These are phyloP conservation scores for Chlorella sp. DNA, from an alignment of 139 green algal species.

Conservation along the genomic window DNA sequence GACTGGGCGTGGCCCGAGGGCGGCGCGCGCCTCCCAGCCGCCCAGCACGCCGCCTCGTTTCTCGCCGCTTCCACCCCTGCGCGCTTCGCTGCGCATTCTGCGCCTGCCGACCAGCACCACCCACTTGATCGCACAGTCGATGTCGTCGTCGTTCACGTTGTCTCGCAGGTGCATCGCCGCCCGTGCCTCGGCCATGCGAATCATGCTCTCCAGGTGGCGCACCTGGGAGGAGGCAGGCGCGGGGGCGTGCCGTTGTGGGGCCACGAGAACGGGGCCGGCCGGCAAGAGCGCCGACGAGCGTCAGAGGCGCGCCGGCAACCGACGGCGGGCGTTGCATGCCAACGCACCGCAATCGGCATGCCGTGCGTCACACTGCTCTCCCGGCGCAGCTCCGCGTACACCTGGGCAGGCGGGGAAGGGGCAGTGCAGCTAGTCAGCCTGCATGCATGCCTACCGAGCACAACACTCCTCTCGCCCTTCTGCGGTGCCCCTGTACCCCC, in stretches of 20 bases:
- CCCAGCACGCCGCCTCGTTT: neutral
- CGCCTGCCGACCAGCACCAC: neutral
- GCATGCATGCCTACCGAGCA: neutral
- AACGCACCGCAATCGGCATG: conserved; percentile 95
- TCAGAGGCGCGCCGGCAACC: too few species aligned
- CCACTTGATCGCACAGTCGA: conserved; percentile 77
- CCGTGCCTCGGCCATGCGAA: conserved; percentile 96
- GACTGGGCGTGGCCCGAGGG: neutral
- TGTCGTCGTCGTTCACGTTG: conserved; percentile 84
- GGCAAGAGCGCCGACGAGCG: too few species aligned
- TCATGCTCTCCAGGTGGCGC: conserved; percentile 96
- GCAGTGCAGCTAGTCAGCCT: neutral
- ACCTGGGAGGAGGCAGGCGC: neutral
- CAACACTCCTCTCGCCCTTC: neutral
- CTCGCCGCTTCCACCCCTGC: neutral
- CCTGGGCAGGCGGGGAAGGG: conserved; percentile 12
- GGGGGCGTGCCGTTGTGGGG: neutral
- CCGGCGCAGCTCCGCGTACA: conserved; percentile 80
- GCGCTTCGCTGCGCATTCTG: too few species aligned
- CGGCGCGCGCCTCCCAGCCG: neutral
- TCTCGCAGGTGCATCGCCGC: conserved; percentile 95
- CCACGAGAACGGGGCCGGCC: too few species aligned
- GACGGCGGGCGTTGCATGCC: too few species aligned
- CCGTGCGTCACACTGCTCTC: conserved; percentile 82
- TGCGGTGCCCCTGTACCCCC: neutral